Base-by-base conservation (phyloP, 192 early-diverging fungal species). In the Coemansia sp. region DNA sequence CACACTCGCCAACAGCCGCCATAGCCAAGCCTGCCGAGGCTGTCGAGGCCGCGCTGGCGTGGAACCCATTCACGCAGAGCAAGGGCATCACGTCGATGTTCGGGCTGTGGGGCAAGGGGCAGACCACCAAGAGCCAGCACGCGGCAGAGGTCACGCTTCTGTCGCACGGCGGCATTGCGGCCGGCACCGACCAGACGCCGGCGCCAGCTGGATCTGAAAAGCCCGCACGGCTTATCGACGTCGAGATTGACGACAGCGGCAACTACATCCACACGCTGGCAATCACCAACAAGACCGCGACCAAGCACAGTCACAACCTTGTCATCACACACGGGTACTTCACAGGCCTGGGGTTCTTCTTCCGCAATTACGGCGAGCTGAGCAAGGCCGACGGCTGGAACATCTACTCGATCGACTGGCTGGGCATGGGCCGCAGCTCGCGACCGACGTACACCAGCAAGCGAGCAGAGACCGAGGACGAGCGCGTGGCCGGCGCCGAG, bases 401-500 rank as follows among this genome's bases (percentile, higher is more conserved):
- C 59, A 31, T 84, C 7, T 84, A 77, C 36, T 32, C 74, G 31
- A 74, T 85, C 51, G 96, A 98, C 85, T 98, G 96, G 96, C 83
- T 98, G 1, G 94, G 96, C n/a, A 96, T 94, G 93, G 96, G 91
- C 36, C 87, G 91, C 69, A 89, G 86, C 67, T 89, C 90, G n/a
- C 83, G 94, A 6, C 90, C 92, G 17, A 77, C 80, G 20, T 95
- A 90, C 69, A 71, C 66, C 5, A 76, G 86, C 56, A 61, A 61
- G 40, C 81, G 67, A 52, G 50, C 60, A 66, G 73, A 56, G 65
- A 75, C 68, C 11, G 74, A 82, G 74, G 76, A 89, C 61, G 70
- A 63, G 29, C 77, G 87, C 31, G 86, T 87, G 40, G 61, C 67
- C 8, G 56, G 69, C 66, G 85, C 92, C 1, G 94, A 96, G 71